Base-by-base conservation (phyloP, 2,329 filamentous ascomycete species). In the Colletotrichum falcatum region DNA sequence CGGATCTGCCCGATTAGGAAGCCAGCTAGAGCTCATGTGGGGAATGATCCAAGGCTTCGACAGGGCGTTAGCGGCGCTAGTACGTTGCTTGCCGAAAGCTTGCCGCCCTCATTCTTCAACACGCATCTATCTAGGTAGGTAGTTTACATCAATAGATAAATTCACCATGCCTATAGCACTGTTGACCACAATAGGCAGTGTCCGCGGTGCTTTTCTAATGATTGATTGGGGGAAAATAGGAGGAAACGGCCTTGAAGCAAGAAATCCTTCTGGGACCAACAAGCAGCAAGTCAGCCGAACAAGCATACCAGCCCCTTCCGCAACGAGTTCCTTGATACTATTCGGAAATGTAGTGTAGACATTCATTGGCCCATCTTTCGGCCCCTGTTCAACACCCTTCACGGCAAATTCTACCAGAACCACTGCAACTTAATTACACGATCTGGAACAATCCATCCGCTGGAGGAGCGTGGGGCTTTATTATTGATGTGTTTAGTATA, bases 11-110 rank as follows among this genome's bases (percentile, higher is more conserved):
- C 46, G 37, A 65, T 69, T 30, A 39, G 54, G 66, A 35, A 69
- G 33, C 37, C n/a, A 60, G 66, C 66, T 69, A 60, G 33, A 69
- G 66, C 66, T 60, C 30, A 16, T 46, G 62, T 69, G 66, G 66
- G 7, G 54, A 54, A 33, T 14, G 37, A 46, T 16, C 26, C 14
- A 26, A 49, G 55, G 33, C 39, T 30, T 33, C 59, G n/a, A 18
- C 53, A 60, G 42, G 42, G 64, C 64, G 23, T 37, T 42, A 53
- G 44, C 6, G 20, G 20, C 48, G 35, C 48, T 44, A 54, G 35
- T 35, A 14, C 39, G 14, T 42, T 54, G 35, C 44, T 54, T 37
- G 37, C 48, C 60, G 60, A 53, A 51, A 61, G n/a, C 33, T 61
- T 48, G 26, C 37, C 56, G 37, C 18, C 11, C 18, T 20, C 42